Evolutionary conservation across 305 asterid genomes (phyloP).

Genomic region (Striga hermonthica): DNA sequence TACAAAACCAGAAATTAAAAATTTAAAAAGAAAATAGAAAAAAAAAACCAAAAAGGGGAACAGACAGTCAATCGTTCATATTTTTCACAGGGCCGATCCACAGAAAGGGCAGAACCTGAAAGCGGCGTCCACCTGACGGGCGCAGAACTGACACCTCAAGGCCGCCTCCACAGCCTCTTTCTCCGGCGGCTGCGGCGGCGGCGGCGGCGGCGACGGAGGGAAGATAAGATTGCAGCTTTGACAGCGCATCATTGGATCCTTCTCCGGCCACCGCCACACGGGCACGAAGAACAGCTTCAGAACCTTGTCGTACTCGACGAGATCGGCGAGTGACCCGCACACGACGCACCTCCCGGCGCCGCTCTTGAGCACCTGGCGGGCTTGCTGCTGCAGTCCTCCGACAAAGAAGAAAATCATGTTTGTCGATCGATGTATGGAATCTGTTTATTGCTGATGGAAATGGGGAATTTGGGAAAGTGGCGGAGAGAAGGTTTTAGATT

Average conservation of each 20-base stretch:
- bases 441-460: neutral
- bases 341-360: slow-evolving; percentile 66
- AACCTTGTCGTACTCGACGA: slow-evolving; percentile 74
- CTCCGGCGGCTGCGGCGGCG: slow-evolving; percentile 27
- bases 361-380: slow-evolving; percentile 56
- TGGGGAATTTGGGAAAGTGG: neutral
- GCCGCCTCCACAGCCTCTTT: slow-evolving; percentile 29
- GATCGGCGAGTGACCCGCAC: slow-evolving; percentile 73
- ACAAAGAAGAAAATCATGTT: slow-evolving; percentile 79
- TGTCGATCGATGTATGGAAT: neutral
- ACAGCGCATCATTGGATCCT: slow-evolving; percentile 63
- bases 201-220: slow-evolving; percentile 46
- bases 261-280: slow-evolving; percentile 85
- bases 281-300: slow-evolving; percentile 77
- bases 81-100: slow-evolving; percentile 29
- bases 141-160: slow-evolving; percentile 29
- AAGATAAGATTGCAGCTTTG: slow-evolving; percentile 56
- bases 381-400: slow-evolving; percentile 76
- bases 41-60: neutral
- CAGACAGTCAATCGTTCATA: neutral
- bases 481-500: neutral
- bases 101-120: slow-evolving; percentile 39
- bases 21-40: too few relatives aligned
- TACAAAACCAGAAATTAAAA: too few relatives aligned
- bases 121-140: slow-evolving; percentile 32